Conservation (phyloP, 768 basidiomycete species). For the Solioccasus polychromus region DNA sequence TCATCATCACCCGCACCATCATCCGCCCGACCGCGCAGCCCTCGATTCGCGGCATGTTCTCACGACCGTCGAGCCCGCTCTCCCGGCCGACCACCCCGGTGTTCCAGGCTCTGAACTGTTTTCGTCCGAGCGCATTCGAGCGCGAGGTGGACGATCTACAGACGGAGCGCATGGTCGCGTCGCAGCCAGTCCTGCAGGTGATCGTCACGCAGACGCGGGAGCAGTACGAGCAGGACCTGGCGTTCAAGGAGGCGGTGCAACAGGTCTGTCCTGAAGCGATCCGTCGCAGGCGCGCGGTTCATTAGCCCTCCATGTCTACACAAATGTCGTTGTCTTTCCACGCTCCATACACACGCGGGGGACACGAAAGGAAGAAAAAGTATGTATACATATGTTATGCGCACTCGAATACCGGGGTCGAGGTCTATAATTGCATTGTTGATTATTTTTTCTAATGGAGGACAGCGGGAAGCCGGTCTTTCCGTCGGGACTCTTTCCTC, state of each 20-base stretch:
- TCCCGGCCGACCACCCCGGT: slow-evolving; percentile 22
- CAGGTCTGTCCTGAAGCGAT: slow-evolving; percentile 26
- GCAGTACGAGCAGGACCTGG: slow-evolving; percentile 32
- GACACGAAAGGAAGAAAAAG: slow-evolving; percentile 14
- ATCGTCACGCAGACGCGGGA: slow-evolving; percentile 34
- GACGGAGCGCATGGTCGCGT: slow-evolving; percentile 11
- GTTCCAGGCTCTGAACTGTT: slow-evolving; percentile 34
- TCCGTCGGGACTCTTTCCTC: slow-evolving; percentile 8
- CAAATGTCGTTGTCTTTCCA: background rate
- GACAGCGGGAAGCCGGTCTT: slow-evolving; percentile 17
- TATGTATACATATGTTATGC: slow-evolving; percentile 1
- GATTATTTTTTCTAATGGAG: slow-evolving; percentile 24
- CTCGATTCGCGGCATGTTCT: slow-evolving; percentile 22
- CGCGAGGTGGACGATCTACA: slow-evolving; percentile 29
- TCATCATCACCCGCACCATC: slow-evolving; percentile 36
- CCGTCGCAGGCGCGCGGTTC: slow-evolving; percentile 15
- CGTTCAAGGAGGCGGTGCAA: slow-evolving; percentile 30
- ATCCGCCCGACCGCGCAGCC: slow-evolving; percentile 34
- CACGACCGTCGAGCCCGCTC: slow-evolving; percentile 29
- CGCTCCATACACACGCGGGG: no score
- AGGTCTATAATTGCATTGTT: slow-evolving; percentile 13
- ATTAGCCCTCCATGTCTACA: background rate
- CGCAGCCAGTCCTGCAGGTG: slow-evolving; percentile 29
- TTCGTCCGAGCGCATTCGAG: slow-evolving; percentile 32
- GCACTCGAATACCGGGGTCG: background rate